Conservation (phyloP, 225 moss, liverwort and hornwort species). For the Bryum argenteum region DNA sequence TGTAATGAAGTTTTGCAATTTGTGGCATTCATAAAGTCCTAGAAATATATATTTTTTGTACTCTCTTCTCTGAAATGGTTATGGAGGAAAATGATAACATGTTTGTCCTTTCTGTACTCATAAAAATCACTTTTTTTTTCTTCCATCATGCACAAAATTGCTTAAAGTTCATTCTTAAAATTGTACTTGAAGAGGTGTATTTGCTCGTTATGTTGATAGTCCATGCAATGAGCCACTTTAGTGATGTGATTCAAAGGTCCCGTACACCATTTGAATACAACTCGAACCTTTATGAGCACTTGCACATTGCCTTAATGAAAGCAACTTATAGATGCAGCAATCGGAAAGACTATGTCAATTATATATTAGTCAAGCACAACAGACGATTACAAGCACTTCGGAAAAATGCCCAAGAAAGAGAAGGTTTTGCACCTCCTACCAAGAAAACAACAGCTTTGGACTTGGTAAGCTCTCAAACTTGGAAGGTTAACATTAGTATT, state of each 20-base stretch:
- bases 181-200: too few species aligned
- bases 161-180: not conserved
- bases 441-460: not conserved
- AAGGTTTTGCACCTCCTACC: not conserved
- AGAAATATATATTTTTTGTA: conserved; percentile 15
- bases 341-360: not conserved
- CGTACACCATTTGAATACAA: not conserved
- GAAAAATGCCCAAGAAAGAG: not conserved
- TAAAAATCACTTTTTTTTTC: conserved; percentile 2
- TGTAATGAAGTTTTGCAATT: not conserved
- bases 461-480: not conserved
- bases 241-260: not conserved
- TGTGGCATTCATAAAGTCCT: conserved; percentile 5
- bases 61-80: not conserved
- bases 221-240: not conserved
- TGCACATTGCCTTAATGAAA: not conserved
- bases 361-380: not conserved
- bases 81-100: conserved; percentile 10
- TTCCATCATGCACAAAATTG: not conserved
- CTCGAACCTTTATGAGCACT: not conserved
- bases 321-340: not conserved
- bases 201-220: too few species aligned
- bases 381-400: not conserved
- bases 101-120: conserved; percentile 2
- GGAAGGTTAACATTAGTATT: too few species aligned